These are phyloP conservation scores for Lachancea nothofagi DNA, from an alignment of 805 yeast genomes.

Conservation along the genomic window DNA sequence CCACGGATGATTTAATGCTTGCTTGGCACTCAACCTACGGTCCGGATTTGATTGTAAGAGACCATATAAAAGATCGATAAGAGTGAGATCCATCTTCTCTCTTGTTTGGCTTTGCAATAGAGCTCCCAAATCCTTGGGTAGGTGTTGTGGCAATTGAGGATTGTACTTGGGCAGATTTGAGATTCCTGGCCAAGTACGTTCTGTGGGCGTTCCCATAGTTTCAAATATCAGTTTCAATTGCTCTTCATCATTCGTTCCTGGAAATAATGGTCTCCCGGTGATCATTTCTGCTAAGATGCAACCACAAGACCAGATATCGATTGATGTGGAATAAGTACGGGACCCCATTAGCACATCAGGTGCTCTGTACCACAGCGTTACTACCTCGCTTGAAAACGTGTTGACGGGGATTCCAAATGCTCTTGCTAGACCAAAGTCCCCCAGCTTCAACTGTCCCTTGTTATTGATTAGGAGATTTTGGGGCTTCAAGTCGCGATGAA, in stretches of 20 bases:
- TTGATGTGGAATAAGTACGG: conserved; percentile 95
- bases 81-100: conserved; percentile 24
- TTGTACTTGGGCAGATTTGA: conserved; percentile 86
- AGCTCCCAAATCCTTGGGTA: conserved; percentile 53
- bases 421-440: conserved; percentile 92
- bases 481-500: conserved; percentile 95
- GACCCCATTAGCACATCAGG: conserved; percentile 96
- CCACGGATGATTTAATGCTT: conserved; percentile 44
- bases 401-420: conserved; percentile 97
- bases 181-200: conserved; percentile 92
- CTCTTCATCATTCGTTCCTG: conserved; percentile 97
- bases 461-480: conserved; percentile 91
- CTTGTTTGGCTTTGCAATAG: conserved; percentile 28
- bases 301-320: conserved; percentile 98
- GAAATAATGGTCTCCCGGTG: conserved; percentile 88
- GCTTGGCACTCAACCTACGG: conserved; percentile 45
- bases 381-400: conserved; percentile 97
- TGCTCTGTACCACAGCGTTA: conserved; percentile 94
- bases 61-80: conserved; percentile 30
- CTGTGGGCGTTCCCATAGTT: conserved; percentile 89
- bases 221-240: conserved; percentile 92
- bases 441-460: conserved; percentile 87
- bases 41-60: conserved; percentile 51
- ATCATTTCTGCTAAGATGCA: conserved; percentile 98
- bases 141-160: conserved; percentile 89